Evolutionary conservation across 225 moss, liverwort and hornwort species (phyloP).

Genomic region (Climacium dendroides): DNA sequence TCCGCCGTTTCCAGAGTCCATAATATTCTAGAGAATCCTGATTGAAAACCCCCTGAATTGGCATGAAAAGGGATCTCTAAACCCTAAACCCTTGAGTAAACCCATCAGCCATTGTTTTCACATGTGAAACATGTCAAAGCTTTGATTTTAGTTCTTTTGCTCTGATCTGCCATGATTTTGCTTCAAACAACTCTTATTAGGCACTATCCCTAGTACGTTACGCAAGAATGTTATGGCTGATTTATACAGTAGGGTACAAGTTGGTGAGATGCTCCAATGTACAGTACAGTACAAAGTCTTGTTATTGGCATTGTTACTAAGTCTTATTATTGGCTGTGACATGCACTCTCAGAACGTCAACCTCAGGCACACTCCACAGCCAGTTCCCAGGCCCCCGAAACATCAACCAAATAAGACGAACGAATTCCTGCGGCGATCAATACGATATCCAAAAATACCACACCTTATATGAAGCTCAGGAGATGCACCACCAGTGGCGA

Average conservation of each 20-base stretch:
- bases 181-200: not conserved
- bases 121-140: not conserved
- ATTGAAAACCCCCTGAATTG: not conserved
- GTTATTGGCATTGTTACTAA: not conserved
- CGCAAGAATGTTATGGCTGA: not conserved
- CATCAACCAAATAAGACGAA: not conserved
- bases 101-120: not conserved
- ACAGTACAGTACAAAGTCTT: not conserved
- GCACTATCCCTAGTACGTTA: not conserved
- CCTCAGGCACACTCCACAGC: not conserved
- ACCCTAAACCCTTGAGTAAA: not conserved
- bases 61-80: not conserved
- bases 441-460: not conserved
- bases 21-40: not conserved
- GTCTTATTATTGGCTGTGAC: not conserved
- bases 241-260: not conserved
- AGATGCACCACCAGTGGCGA: slow-evolving; percentile 1
- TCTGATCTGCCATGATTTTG: not conserved
- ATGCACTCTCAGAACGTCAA: not conserved
- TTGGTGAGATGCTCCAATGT: not conserved
- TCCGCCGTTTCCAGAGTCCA: not conserved
- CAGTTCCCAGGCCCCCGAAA: not conserved
- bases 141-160: not conserved
- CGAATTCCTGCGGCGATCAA: not conserved
- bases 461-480: not conserved